Base-by-base conservation (phyloP, 148 eudicot genomes). In the Rhododendron henanense region DNA sequence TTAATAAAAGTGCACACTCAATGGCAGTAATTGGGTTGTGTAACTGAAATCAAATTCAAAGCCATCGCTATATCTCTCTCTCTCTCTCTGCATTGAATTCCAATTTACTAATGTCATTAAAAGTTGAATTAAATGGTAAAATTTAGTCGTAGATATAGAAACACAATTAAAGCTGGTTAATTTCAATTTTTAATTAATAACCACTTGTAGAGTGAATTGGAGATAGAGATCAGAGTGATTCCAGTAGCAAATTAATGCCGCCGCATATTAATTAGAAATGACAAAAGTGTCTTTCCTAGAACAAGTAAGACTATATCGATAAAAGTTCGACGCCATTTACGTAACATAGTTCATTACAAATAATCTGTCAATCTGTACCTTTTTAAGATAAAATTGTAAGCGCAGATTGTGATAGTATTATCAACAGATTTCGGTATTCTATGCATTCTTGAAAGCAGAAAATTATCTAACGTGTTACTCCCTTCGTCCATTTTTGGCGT, bases 161-260 rank as follows among this genome's bases (percentile, higher is more conserved):
- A 51, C 65, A 31, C 80, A 84, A 50, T 84, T 84, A 84, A 84
- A 50, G 61, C 80, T 73, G 59, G 21, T 73, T 84, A 84, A 84
- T 84, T 73, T 73, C 80, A 13, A 10, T 51, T 51, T 84, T 84
- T 31, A 50, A 84, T 50, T 73, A 48, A 50, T 73, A 73, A 48
- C 67, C 23, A 48, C 61, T 28, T 15, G 31, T 16, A 71, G 85
- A 31, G 61, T n/a, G 13, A 69, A 63, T 63, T 63, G 71, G 31
- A 63, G 73, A 67, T 25, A 67, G 47, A 31, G 45, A 78, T 50
- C 57, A 25, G 78, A 19, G 47, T 21, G 19, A 44, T 83, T 65
- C 18, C 3, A 47, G 37, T n/a, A 41, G 35, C 84, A 41, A 78
- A 78, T 51, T 79, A 84, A 71, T 84, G 33, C 51, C 44, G 33